A percentile compares a stretch with the other conserved stretches of the same genome.
Conservation (phyloP, 2,329 filamentous ascomycete species). For the Fusarium sp. region DNA sequence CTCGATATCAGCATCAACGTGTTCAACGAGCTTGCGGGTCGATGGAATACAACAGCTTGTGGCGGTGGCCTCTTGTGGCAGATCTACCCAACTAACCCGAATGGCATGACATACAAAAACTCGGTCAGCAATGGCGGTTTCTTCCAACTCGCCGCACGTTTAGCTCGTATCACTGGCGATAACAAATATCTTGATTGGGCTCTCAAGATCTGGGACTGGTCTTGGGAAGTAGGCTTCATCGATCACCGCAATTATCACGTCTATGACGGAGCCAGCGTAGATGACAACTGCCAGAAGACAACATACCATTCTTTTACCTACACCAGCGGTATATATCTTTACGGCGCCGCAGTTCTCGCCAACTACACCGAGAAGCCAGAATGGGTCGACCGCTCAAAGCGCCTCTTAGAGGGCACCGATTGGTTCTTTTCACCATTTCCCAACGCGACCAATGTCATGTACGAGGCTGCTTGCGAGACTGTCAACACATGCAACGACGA, state of each 20-base stretch:
- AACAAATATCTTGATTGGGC: constrained; percentile 74
- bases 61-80: constrained; percentile 83
- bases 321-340: constrained; percentile 71
- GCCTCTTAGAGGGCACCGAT: constrained; percentile 61
- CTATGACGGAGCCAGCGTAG: constrained; percentile 69
- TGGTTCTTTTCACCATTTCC: constrained; percentile 64
- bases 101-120: constrained; percentile 86
- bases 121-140: constrained; percentile 83
- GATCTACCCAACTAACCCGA: constrained; percentile 77
- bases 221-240: constrained; percentile 64
- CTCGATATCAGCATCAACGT: constrained; percentile 74
- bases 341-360: constrained; percentile 71
- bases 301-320: constrained; percentile 71
- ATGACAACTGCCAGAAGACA: constrained; percentile 61
- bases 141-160: constrained; percentile 80
- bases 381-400: constrained; percentile 64
- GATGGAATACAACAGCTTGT: constrained; percentile 76
- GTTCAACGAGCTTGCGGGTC: constrained; percentile 73
- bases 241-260: constrained; percentile 60
- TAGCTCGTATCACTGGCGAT: constrained; percentile 75
- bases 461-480: constrained; percentile 72
- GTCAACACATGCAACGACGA: constrained; percentile 66
- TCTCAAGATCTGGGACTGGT: constrained; percentile 73
- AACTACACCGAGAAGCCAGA: constrained; percentile 63
- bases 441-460: constrained; percentile 69